Percentiles rank a stretch among this genome's conserved stretches.
phyloP scores from a whole-genome alignment of 495 filamentous ascomycete species.

The Neurospora sp. region DNA sequence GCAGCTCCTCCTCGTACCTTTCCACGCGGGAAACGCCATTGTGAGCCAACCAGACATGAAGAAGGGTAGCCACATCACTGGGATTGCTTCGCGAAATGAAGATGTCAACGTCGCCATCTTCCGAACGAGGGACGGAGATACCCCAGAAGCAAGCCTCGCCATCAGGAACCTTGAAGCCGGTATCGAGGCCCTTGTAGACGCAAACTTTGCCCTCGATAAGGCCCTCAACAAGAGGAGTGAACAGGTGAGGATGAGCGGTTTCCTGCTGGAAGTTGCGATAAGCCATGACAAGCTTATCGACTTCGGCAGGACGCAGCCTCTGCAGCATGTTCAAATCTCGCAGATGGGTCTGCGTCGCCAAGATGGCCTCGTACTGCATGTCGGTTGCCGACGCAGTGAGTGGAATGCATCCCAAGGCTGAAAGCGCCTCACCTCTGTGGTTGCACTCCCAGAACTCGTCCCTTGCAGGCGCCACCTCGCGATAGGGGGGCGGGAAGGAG shows the following conservation, averaged over 20 bases:
- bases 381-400: slow-evolving; percentile 5
- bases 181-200: slow-evolving; percentile 16
- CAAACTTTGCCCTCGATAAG: slow-evolving; percentile 6
- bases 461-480: slow-evolving; percentile 4
- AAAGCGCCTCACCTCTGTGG: slow-evolving; percentile 4
- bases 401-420: slow-evolving; percentile 13
- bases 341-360: slow-evolving; percentile 14
- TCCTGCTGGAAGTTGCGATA: slow-evolving; percentile 6
- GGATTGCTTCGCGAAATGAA: slow-evolving; percentile 16
- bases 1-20: slow-evolving; percentile 17
- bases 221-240: slow-evolving; percentile 10
- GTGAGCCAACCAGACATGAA: slow-evolving; percentile 21
- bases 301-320: slow-evolving; percentile 7
- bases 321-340: slow-evolving; percentile 15
- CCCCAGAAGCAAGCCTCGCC: slow-evolving; percentile 16
- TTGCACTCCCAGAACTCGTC: slow-evolving; percentile 15
- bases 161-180: slow-evolving; percentile 19
- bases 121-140: background rate
- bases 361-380: slow-evolving; percentile 9
- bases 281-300: slow-evolving; percentile 12
- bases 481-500: slow-evolving; percentile 1
- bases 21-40: slow-evolving; percentile 11
- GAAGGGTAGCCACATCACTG: slow-evolving; percentile 11
- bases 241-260: slow-evolving; percentile 2
- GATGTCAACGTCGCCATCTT: slow-evolving; percentile 4